Evolutionary conservation across 805 yeast genomes (phyloP), one percentile per base, ranked within the genome.

Genomic region (Myxozyma monticola): DNA sequence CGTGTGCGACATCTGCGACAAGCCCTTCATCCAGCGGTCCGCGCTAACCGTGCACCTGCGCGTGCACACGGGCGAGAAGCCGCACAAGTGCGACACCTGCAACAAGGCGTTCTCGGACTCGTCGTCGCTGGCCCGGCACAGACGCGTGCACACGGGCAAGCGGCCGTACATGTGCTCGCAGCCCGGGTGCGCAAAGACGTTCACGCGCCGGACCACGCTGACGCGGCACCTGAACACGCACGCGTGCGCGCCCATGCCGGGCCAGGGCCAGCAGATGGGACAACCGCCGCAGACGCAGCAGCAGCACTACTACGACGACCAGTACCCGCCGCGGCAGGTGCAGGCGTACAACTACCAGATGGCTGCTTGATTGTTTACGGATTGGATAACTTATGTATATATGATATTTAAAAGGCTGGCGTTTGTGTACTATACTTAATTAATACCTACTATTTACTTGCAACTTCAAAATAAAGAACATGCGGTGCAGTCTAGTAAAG

Each of bases 51-150:
- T 90, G 3, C 96, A 88, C 67, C 73, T 77, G 57, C 78, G 87
- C 57, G 84, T 86, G 5, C 96, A 88, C 65, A 83, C 88, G 0
- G 89, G 89, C n/a, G 88, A 82, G 62, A 83, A 83, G 58, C 89
- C 89, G 7, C 84, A 79, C 63, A 69, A 70, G 48, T 84, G 88
- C 64, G 65, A 71, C 14, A 55, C 60, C 14, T 70, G 74, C 49
- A 56, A 51, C 21, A 56, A 54, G 46, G 57, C 59, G 24, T 55
- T 55, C 30, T 44, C 54, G 25, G 59, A 55, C 38, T 55, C 59
- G 30, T 55, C 59, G 14, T 71, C 18, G 85, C 95, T 88, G 80
- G 80, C 84, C 5, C 74, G 96, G 54, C 96, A 88, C 65, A 75
- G 79, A 54, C 79, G 80, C 61, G 74, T 86, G 36, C 96, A 88